Conservation (phyloP, 108 stramenopile genomes). For the Parmales sp. region DNA sequence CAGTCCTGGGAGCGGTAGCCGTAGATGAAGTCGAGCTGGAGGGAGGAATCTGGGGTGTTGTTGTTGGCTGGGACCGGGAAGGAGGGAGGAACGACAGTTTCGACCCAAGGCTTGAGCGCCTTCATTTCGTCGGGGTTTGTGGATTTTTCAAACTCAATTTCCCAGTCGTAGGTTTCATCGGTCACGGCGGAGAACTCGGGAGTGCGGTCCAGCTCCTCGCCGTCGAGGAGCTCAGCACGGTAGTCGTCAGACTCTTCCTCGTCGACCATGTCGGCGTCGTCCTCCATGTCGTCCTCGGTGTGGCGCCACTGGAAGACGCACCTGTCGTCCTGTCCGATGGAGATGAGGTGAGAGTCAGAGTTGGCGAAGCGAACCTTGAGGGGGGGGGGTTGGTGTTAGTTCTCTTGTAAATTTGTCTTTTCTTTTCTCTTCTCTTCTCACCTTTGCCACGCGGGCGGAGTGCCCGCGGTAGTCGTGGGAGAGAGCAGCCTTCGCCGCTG, state of each 20-base stretch:
- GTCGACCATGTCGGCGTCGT: constrained; percentile 12
- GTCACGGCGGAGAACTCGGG: neutral
- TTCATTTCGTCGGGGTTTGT: neutral
- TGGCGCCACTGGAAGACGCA: constrained; percentile 18
- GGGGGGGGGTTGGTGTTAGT: no score
- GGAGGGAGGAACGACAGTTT: neutral
- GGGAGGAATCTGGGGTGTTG: neutral
- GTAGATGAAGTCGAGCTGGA: constrained; percentile 11
- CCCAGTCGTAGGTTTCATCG: neutral
- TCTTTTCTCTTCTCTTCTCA: no score
- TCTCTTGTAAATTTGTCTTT: no score
- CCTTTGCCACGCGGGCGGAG: neutral
- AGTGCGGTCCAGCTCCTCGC: neutral
- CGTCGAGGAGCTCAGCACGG: neutral
- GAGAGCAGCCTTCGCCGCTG: neutral
- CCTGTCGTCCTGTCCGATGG: constrained; percentile 8
- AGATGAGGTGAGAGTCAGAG: neutral
- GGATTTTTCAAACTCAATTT: neutral
- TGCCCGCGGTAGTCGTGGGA: neutral
- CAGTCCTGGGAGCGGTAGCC: constrained; percentile 33
- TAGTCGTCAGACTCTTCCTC: constrained; percentile 16
- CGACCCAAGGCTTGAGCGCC: constrained; percentile 17
- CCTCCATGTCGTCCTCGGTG: constrained; percentile 4
- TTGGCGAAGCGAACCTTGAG: neutral
- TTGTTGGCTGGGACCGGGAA: neutral